These are phyloP conservation scores for Leishmania tarentolae DNA, from an alignment of 208 protist species.

Conservation along the genomic window DNA sequence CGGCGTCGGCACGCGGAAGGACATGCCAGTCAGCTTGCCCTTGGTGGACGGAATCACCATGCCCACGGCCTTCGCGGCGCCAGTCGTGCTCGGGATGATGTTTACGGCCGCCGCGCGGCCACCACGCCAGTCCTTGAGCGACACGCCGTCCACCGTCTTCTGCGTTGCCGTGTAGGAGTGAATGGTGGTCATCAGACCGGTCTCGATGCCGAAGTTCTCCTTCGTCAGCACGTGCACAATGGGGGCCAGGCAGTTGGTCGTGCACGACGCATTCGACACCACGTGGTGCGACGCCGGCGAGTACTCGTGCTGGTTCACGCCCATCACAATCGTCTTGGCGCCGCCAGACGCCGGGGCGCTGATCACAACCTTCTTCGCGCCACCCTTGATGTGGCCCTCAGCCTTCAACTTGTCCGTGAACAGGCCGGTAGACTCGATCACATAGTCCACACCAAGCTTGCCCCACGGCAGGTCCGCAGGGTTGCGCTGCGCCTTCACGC, in stretches of 20 bases:
- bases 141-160: slow-evolving; percentile 98
- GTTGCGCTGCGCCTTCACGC: slow-evolving; percentile 83
- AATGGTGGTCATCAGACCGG: slow-evolving; percentile 99
- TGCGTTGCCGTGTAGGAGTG: slow-evolving; percentile 99
- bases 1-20: slow-evolving; percentile 98
- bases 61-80: slow-evolving; percentile 99
- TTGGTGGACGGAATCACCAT: slow-evolving; percentile 93
- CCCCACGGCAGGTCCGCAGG: slow-evolving; percentile 96
- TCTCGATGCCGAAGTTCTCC: slow-evolving; percentile 96
- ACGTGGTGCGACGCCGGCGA: slow-evolving; percentile 80
- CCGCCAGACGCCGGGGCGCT: slow-evolving; percentile 96
- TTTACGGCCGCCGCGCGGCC: slow-evolving; percentile 96
- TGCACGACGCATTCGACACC: slow-evolving; percentile 99
- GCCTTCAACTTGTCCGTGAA: slow-evolving; percentile 95
- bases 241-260: slow-evolving; percentile 99
- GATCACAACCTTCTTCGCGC: slow-evolving; percentile 99
- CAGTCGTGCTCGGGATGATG: slow-evolving; percentile 99
- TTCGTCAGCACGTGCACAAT: slow-evolving; percentile 96
- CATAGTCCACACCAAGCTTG: slow-evolving; percentile 93
- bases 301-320: slow-evolving; percentile 97
- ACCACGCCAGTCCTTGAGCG: slow-evolving; percentile 98
- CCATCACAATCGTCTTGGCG: slow-evolving; percentile 98
- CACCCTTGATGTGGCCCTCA: slow-evolving; percentile 93
- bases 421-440: slow-evolving; percentile 99
- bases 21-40: slow-evolving; percentile 97